Evolutionary conservation across 768 basidiomycete species (phyloP).

Genomic region (Suillus tomentosus): DNA sequence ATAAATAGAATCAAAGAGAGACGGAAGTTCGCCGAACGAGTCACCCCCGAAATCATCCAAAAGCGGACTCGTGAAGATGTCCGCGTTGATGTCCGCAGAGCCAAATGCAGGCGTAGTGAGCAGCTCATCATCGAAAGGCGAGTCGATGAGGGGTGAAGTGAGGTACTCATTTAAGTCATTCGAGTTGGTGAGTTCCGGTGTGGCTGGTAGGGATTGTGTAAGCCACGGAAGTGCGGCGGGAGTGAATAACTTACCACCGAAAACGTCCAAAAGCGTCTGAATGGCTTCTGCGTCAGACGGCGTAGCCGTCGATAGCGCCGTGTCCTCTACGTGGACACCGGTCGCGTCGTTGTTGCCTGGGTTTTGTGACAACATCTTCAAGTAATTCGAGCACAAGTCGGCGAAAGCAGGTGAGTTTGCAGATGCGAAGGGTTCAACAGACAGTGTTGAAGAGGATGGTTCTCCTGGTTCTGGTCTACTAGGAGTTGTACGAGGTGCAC

Average conservation of each 20-base stretch:
- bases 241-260: constrained; percentile 35
- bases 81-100: constrained; percentile 35
- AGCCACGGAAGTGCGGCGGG: rapidly evolving
- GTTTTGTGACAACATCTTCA: constrained; percentile 65
- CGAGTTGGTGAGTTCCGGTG: constrained; percentile 41
- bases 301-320: constrained; percentile 27
- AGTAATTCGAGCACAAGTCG: constrained; percentile 59
- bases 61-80: constrained; percentile 45
- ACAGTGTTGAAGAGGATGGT: constrained; percentile 27
- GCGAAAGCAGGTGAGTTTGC: constrained; percentile 40
- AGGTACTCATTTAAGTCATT: constrained; percentile 44
- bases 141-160: constrained; percentile 50
- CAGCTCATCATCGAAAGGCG: constrained; percentile 47
- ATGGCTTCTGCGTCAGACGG: constrained; percentile 34
- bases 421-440: constrained; percentile 24
- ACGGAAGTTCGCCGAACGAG: constrained; percentile 33
- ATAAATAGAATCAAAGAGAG: constrained; percentile 34
- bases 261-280: constrained; percentile 40
- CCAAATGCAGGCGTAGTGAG: constrained; percentile 46
- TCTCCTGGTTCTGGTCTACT: constrained; percentile 40
- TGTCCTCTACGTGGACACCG: constrained; percentile 33
- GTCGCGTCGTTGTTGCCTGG: constrained; percentile 41
- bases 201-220: constrained; percentile 27
- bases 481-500: constrained; percentile 62
- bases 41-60: constrained; percentile 38